phyloP scores from a whole-genome alignment of 257 asterid species.

The Fraxinus excelsior region DNA sequence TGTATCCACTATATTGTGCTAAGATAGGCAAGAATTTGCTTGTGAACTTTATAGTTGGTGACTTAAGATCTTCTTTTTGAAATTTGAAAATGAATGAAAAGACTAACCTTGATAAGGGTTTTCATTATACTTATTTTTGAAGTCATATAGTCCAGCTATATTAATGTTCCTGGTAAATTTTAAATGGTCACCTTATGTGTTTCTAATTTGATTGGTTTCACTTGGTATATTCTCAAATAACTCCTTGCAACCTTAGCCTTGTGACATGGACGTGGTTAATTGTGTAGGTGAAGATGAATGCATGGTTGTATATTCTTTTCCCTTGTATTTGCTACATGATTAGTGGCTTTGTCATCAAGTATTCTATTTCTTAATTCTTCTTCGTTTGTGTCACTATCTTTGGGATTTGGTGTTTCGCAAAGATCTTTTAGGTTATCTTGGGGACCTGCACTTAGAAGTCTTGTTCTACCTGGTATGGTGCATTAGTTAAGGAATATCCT shows the following conservation, averaged over 20 bases:
- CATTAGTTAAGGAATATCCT: no score
- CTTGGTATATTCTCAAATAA: background rate
- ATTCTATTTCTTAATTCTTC: background rate
- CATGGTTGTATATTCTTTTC: background rate
- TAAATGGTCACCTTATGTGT: no score
- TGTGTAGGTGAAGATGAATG: background rate
- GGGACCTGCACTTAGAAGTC: background rate
- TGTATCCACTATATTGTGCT: background rate
- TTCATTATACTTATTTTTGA: background rate
- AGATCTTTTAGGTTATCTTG: background rate
- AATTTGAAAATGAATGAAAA: background rate
- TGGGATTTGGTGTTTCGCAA: background rate
- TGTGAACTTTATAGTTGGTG: background rate
- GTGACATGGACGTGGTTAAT: background rate
- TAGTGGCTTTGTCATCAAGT: background rate
- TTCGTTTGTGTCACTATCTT: background rate
- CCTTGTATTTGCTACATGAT: background rate
- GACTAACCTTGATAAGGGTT: background rate
- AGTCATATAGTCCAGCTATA: background rate
- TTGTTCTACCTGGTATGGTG: no score
- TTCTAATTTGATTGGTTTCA: no score
- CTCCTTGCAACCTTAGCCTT: background rate
- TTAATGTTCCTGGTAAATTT: no score
- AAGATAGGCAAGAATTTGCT: background rate
- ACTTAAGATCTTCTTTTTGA: background rate